These are phyloP conservation scores for Microcyclospora pomicola DNA, from an alignment of 2,329 filamentous ascomycete species.

Conservation along the genomic window DNA sequence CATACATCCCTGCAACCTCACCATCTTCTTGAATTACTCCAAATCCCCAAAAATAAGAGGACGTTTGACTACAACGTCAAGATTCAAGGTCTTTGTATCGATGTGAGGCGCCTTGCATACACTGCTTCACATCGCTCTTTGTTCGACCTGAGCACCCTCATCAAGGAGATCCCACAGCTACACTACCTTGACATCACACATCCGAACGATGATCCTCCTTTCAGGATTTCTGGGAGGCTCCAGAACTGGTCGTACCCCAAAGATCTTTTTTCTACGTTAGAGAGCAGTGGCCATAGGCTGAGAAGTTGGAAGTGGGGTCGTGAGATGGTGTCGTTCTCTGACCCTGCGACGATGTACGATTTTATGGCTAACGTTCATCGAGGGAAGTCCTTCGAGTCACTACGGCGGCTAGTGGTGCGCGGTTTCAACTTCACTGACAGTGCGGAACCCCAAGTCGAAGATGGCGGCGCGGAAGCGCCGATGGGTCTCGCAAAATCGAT, in stretches of 20 bases:
- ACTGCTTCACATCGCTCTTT: slow-evolving; percentile 40
- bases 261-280: slow-evolving; percentile 51
- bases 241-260: slow-evolving; percentile 55
- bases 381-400: slow-evolving; percentile 35
- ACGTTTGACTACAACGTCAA: slow-evolving; percentile 53
- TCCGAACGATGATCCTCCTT: slow-evolving; percentile 53
- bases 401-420: slow-evolving; percentile 46
- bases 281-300: slow-evolving; percentile 32
- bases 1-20: slow-evolving; percentile 18
- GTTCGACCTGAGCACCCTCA: slow-evolving; percentile 43
- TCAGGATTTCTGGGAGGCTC: slow-evolving; percentile 38
- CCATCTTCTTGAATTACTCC: slow-evolving; percentile 18
- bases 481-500: slow-evolving; percentile 32
- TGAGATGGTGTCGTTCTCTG: slow-evolving; percentile 19
- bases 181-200: slow-evolving; percentile 60
- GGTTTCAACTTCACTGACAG: slow-evolving; percentile 19
- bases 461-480: slow-evolving; percentile 19
- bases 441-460: slow-evolving; percentile 7
- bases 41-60: slow-evolving; percentile 12
- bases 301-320: slow-evolving; percentile 42
- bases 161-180: slow-evolving; percentile 53
- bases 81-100: slow-evolving; percentile 54
- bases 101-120: slow-evolving; percentile 46
- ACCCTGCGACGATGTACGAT: slow-evolving; percentile 8
- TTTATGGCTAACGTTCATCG: slow-evolving; percentile 24